A percentile compares a stretch with the other conserved stretches of the same genome.
These are phyloP conservation scores for Coffea canephora DNA, from an alignment of 257 asterid genomes.

Conservation along the genomic window DNA sequence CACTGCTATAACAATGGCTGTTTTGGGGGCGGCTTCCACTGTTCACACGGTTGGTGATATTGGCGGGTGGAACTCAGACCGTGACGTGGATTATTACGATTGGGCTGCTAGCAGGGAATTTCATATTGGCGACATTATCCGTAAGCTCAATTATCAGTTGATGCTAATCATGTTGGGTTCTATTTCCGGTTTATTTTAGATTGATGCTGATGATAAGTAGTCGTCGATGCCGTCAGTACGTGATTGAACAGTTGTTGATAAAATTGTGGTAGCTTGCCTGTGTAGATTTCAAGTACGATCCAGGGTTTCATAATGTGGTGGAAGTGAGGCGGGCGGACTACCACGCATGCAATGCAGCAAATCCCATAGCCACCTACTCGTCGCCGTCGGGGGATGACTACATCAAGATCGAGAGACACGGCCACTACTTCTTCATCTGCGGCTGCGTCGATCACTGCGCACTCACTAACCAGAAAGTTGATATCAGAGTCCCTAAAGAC, in stretches of 20 bases:
- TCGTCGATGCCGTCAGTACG: too few species aligned
- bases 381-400: constrained; percentile 52
- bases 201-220: too few species aligned
- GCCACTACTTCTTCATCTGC: constrained; percentile 59
- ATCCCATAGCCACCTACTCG: constrained; percentile 42
- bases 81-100: constrained; percentile 39
- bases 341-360: constrained; percentile 36
- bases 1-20: constrained; percentile 1
- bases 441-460: constrained; percentile 63
- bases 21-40: constrained; percentile 13
- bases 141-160: constrained; percentile 1
- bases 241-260: too few species aligned
- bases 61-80: constrained; percentile 48
- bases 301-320: constrained; percentile 47
- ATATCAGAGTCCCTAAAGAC: constrained; percentile 41
- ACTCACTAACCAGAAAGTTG: constrained; percentile 58
- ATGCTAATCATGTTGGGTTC: too few species aligned
- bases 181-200: too few species aligned
- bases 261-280: too few species aligned
- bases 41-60: constrained; percentile 55
- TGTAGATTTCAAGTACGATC: constrained; percentile 50
- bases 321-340: constrained; percentile 45
- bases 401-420: constrained; percentile 32
- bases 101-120: constrained; percentile 57
- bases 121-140: constrained; percentile 36